phyloP scores from a whole-genome alignment of 306 rosid genomes.

The Urtica urens region DNA sequence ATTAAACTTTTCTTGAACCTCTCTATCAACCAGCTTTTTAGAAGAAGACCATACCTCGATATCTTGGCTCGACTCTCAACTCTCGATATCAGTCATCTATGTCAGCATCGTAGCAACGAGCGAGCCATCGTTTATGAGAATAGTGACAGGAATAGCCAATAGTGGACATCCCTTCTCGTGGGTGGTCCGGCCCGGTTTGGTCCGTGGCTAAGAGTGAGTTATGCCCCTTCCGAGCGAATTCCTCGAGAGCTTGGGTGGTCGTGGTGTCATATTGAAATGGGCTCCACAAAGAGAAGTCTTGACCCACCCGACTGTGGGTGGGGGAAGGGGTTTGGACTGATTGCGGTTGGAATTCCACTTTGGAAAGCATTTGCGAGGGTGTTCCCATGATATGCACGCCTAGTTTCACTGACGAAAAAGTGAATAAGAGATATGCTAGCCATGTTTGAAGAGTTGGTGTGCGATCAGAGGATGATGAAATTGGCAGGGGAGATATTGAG shows the following conservation, averaged over 20 bases:
- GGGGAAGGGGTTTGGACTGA: slow-evolving; percentile 58
- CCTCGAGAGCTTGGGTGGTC: slow-evolving; percentile 28
- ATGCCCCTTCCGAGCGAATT: slow-evolving; percentile 37
- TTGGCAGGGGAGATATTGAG: slow-evolving; percentile 39
- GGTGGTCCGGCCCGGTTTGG: slow-evolving; percentile 47
- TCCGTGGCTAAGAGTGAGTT: slow-evolving; percentile 35
- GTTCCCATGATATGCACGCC: slow-evolving; percentile 69
- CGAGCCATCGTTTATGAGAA: slow-evolving; percentile 34
- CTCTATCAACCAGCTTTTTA: slow-evolving; percentile 24
- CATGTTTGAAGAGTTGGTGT: slow-evolving; percentile 54
- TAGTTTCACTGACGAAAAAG: slow-evolving; percentile 39
- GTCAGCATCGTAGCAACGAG: slow-evolving; percentile 33
- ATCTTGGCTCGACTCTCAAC: slow-evolving; percentile 47
- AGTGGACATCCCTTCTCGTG: slow-evolving; percentile 47
- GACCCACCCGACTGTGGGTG: slow-evolving; percentile 38
- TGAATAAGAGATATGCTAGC: slow-evolving; percentile 44
- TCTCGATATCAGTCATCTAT: slow-evolving; percentile 35
- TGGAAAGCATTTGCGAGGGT: slow-evolving; percentile 59
- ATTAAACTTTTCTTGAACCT: too few relatives aligned
- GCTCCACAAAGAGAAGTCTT: slow-evolving; percentile 56
- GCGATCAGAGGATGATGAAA: slow-evolving; percentile 16
- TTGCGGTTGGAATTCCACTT: slow-evolving; percentile 59
- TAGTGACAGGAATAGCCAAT: slow-evolving; percentile 54
- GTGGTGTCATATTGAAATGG: slow-evolving; percentile 55
- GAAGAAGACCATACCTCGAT: slow-evolving; percentile 34